These are phyloP conservation scores for Marsdenia floribunda DNA, from an alignment of 257 asterid genomes.

Conservation along the genomic window DNA sequence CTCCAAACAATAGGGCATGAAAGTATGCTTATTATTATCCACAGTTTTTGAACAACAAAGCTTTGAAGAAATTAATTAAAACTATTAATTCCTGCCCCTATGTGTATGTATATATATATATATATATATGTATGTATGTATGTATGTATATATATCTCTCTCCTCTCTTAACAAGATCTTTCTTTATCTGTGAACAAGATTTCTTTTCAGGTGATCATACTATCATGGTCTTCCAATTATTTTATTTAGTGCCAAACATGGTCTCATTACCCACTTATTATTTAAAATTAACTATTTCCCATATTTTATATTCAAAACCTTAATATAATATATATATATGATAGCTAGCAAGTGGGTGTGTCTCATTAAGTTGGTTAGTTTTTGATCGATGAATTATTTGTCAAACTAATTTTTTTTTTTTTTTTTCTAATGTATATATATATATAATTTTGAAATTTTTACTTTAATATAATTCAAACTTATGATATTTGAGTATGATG, in stretches of 20 bases:
- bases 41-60: constrained; percentile 16
- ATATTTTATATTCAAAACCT: too few species aligned
- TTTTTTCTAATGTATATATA: too few species aligned
- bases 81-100: too few species aligned
- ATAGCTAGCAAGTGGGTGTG: neutral
- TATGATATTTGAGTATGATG: too few species aligned
- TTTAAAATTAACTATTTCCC: neutral
- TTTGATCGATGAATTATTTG: neutral
- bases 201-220: constrained; percentile 41
- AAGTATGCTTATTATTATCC: constrained; percentile 34
- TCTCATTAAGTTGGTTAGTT: neutral
- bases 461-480: too few species aligned
- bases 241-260: constrained; percentile 19
- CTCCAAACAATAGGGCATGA: constrained; percentile 66
- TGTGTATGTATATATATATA: too few species aligned
- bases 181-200: constrained; percentile 51
- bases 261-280: neutral
- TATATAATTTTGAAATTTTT: too few species aligned
- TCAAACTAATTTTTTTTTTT: too few species aligned
- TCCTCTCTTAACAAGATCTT: constrained; percentile 32
- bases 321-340: too few species aligned
- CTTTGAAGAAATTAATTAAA: constrained; percentile 3
- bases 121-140: too few species aligned
- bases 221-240: constrained; percentile 44
- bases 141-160: too few species aligned